Conservation (phyloP, 2,329 filamentous ascomycete species). For the Beauveria medogensis region DNA sequence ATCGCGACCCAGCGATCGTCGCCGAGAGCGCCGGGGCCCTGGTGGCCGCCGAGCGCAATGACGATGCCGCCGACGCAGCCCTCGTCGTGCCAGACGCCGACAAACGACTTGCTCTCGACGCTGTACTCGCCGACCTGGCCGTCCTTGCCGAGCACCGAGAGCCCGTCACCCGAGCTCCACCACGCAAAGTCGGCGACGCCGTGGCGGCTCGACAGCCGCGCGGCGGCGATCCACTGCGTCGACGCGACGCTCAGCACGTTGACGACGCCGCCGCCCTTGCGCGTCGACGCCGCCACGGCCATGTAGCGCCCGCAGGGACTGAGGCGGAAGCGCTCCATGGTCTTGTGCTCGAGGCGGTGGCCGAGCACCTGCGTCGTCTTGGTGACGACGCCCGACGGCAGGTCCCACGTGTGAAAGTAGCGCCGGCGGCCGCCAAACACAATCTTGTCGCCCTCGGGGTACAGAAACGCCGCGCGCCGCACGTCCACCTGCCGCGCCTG, state of each 20-base stretch:
- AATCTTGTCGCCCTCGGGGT: conserved; percentile 64
- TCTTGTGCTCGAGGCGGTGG: conserved; percentile 72
- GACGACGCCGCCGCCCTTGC: conserved; percentile 80
- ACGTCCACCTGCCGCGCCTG: conserved; percentile 81
- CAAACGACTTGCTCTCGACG: conserved; percentile 56
- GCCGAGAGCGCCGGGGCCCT: conserved; percentile 55
- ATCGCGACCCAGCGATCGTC: conserved; percentile 84
- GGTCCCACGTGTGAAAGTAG: conserved; percentile 93
- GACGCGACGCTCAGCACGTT: conserved; percentile 75
- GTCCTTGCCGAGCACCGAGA: conserved; percentile 76
- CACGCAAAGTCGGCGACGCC: conserved; percentile 88
- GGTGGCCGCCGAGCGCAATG: conserved; percentile 65
- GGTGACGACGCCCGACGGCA: conserved; percentile 71
- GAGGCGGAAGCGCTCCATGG: conserved; percentile 84
- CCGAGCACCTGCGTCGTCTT: conserved; percentile 72
- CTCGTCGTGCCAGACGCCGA: conserved; percentile 83
- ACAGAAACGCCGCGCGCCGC: conserved; percentile 72
- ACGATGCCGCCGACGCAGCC: conserved; percentile 81
- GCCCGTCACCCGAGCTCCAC: conserved; percentile 78
- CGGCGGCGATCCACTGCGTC: conserved; percentile 80
- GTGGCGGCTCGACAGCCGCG: conserved; percentile 70
- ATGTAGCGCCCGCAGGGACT: conserved; percentile 83
- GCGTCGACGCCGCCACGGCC: conserved; percentile 69
- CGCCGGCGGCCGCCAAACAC: conserved; percentile 81
- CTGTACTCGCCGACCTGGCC: conserved; percentile 90